These are phyloP conservation scores for Capronia americana DNA, from an alignment of 2,329 filamentous ascomycete genomes.

Conservation along the genomic window DNA sequence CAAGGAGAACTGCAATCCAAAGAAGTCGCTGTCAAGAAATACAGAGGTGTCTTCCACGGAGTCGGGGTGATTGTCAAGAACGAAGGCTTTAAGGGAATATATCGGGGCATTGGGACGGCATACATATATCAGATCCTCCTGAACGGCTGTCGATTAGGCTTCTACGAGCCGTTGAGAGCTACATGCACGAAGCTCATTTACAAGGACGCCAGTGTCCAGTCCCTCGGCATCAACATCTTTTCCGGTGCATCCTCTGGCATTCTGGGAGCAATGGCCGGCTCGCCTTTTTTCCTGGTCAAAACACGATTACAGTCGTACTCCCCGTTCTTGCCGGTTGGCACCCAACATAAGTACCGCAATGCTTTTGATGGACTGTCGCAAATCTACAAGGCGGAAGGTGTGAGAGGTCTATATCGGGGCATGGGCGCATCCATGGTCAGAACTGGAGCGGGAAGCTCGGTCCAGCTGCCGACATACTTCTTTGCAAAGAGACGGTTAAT, in stretches of 20 bases:
- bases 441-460: constrained; percentile 93
- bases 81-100: constrained; percentile 83
- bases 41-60: constrained; percentile 89
- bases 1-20: constrained; percentile 94
- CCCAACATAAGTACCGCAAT: constrained; percentile 91
- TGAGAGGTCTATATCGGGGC: constrained; percentile 84
- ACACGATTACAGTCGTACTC: constrained; percentile 94
- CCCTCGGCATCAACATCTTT: constrained; percentile 89
- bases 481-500: constrained; percentile 89
- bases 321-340: constrained; percentile 89
- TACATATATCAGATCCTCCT: constrained; percentile 96
- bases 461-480: constrained; percentile 97
- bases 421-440: constrained; percentile 93
- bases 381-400: constrained; percentile 79
- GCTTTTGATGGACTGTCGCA: constrained; percentile 80
- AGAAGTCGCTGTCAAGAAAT: constrained; percentile 82
- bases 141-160: constrained; percentile 94
- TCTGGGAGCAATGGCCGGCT: constrained; percentile 88
- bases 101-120: constrained; percentile 87
- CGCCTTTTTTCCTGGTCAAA: constrained; percentile 97
- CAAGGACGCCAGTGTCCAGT: constrained; percentile 76
- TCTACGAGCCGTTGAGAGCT: constrained; percentile 93
- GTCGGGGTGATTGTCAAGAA: constrained; percentile 88
- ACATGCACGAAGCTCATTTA: constrained; percentile 72
- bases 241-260: constrained; percentile 88